A percentile compares a stretch with the other conserved stretches of the same genome.
Conservation (phyloP, 2,329 filamentous ascomycete species). For the Neoarthrinium moseri region DNA sequence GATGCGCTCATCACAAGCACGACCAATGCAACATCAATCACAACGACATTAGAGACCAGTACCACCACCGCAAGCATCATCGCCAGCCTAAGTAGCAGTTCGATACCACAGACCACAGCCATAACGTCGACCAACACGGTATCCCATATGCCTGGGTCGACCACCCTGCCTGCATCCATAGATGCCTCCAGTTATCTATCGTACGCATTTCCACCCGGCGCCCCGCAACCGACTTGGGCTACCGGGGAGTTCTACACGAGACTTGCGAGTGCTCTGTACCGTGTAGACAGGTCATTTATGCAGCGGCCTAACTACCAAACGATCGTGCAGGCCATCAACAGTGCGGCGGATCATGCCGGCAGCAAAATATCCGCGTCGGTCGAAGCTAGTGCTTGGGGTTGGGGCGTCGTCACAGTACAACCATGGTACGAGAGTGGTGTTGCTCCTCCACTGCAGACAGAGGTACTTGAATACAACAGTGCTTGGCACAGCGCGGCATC, state of each 20-base stretch:
- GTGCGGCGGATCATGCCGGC: conserved; percentile 12
- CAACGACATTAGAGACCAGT: not conserved
- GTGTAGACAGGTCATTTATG: conserved; percentile 15
- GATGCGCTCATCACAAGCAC: too few species aligned
- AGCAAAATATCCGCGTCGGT: conserved; percentile 12
- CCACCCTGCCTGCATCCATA: conserved; percentile 3
- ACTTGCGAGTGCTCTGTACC: conserved; percentile 16
- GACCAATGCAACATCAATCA: not conserved
- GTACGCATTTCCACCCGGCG: conserved; percentile 6
- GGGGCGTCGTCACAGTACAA: conserved; percentile 16
- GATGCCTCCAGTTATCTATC: conserved; percentile 10
- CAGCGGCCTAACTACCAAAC: conserved; percentile 14
- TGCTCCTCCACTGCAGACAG: conserved; percentile 10
- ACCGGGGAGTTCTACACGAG: conserved; percentile 16
- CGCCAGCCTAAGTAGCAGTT: not conserved
- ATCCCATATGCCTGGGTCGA: not conserved
- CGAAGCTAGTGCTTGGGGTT: conserved; percentile 13
- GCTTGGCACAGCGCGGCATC: conserved; percentile 13
- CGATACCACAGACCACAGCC: not conserved
- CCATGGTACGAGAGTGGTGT: conserved; percentile 14
- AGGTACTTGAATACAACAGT: conserved; percentile 11
- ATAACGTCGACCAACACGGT: conserved; percentile 1
- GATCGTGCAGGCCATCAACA: conserved; percentile 15
- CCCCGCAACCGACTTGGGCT: conserved; percentile 16
- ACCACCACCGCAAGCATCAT: not conserved